Base-by-base conservation (phyloP, 1,284 basidiomycete species). In the Moesziomyces antarcticus region DNA sequence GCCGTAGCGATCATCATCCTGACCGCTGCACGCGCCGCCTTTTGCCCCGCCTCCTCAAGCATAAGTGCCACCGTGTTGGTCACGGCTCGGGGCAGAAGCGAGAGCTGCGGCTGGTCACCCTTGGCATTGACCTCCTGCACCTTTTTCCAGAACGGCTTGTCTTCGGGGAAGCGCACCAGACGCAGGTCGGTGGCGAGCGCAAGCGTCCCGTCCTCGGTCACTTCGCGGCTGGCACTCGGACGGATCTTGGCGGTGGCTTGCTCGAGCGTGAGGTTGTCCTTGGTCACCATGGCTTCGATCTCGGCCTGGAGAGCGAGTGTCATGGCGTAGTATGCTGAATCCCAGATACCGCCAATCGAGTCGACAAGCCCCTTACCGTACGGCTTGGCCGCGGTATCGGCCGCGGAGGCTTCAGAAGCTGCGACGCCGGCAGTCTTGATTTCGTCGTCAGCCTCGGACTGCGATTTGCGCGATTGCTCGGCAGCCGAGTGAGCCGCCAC, bases 321-420 rank as follows among this genome's bases (percentile, higher is more conserved):
- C 57, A 74, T 72, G 11, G 85, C 85, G 42, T 83, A 79, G 42
- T 79, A 63, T 1, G 84, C 82, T 3, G 84, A 81, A 50, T 86
- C 85, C 48, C 80, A 75, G 30, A 86, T 76, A 0, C 85, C 85
- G n/a, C 85, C 85, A 14, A 86, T 79, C 5, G 81, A 79, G 62
- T 86, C 85, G 18, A 86, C 73, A 21, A 86, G 74, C 4, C 85
- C 85, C 3, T 82, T 74, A 1, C 85, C 85, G 49, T 83, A 80
- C 0, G 84, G 82, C 1, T 80, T 81, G 1, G 42, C 11, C 42
- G 54, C 55, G 49, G 35, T 40, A 3, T 49, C 53, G 6, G 25
- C 14, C 18, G 47, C 30, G 6, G 45, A 13, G 18, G 54, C 35
- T n/a, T 71, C 50, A 37, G 40, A 42, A 10, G 62, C 46, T 7